These are phyloP conservation scores for Exophiala aquamarina DNA, from an alignment of 2,329 filamentous ascomycete genomes.

Conservation along the genomic window DNA sequence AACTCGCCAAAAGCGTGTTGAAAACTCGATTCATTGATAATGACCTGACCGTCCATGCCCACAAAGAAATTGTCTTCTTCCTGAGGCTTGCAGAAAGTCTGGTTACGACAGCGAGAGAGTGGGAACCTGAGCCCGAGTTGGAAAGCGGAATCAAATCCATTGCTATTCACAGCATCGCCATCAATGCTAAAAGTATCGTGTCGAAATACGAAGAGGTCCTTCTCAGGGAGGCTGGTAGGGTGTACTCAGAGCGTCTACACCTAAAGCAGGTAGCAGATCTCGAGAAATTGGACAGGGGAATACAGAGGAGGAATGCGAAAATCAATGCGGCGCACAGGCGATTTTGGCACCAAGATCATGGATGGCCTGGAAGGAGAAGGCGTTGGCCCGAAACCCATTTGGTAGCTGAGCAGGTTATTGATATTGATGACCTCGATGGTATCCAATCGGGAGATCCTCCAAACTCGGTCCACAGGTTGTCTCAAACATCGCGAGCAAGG, in stretches of 20 bases:
- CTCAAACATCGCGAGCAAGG: slow-evolving; percentile 3
- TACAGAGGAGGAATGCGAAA: slow-evolving; percentile 3
- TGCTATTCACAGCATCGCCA: slow-evolving; percentile 11
- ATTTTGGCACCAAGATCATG: too few species aligned
- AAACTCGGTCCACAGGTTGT: too few species aligned
- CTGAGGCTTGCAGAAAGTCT: slow-evolving; percentile 8
- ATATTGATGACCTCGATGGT: slow-evolving; percentile 20
- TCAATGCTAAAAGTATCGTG: slow-evolving; percentile 11
- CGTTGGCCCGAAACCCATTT: too few species aligned
- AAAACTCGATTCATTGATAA: slow-evolving; percentile 11
- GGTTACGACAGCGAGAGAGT: slow-evolving; percentile 7
- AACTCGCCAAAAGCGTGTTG: slow-evolving; percentile 15
- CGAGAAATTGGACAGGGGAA: not conserved
- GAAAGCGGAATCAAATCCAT: slow-evolving; percentile 18
- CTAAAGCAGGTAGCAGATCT: slow-evolving; percentile 3
- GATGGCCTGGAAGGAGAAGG: too few species aligned
- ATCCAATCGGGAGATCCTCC: slow-evolving; percentile 12
- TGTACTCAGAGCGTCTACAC: slow-evolving; percentile 8
- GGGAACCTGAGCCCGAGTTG: slow-evolving; percentile 15
- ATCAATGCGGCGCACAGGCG: too few species aligned
- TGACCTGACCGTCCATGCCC: slow-evolving; percentile 5
- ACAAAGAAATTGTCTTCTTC: slow-evolving; percentile 13
- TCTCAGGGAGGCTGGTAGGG: not conserved
- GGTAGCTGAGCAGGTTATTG: slow-evolving; percentile 4
- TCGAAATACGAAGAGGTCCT: not conserved